phyloP scores from a whole-genome alignment of 805 yeast genomes.

The Candida awuae region DNA sequence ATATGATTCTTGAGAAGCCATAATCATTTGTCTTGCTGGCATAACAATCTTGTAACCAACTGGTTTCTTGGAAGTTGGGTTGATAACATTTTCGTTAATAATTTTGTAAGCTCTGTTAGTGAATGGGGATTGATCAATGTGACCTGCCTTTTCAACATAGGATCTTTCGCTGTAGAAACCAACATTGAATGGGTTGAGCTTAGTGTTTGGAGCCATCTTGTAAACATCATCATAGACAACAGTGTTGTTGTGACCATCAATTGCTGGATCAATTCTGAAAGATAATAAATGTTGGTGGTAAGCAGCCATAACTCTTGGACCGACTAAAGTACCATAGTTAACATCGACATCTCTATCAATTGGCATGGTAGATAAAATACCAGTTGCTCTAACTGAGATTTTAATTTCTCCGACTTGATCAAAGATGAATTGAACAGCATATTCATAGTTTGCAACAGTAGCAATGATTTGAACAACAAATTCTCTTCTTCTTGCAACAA shows the following conservation, averaged over 20 bases:
- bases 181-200: conserved; percentile 56
- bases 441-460: conserved; percentile 80
- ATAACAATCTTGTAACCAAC: conserved; percentile 68
- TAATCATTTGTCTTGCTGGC: conserved; percentile 70
- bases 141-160: conserved; percentile 61
- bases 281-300: conserved; percentile 77
- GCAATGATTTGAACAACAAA: conserved; percentile 74
- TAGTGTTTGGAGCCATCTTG: conserved; percentile 47
- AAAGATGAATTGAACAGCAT: conserved; percentile 61
- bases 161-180: conserved; percentile 62
- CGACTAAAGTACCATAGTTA: conserved; percentile 62
- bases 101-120: conserved; percentile 68
- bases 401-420: conserved; percentile 73
- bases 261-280: conserved; percentile 73
- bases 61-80: conserved; percentile 61
- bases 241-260: conserved; percentile 74
- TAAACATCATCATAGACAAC: conserved; percentile 64
- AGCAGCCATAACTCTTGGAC: conserved; percentile 76
- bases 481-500: conserved; percentile 70
- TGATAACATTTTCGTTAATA: conserved; percentile 63
- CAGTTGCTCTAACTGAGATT: conserved; percentile 78
- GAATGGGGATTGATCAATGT: conserved; percentile 66
- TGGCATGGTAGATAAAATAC: conserved; percentile 80
- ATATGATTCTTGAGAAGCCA: conserved; percentile 56
- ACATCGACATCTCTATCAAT: conserved; percentile 59